These are phyloP conservation scores for Hericium coralloides DNA, from an alignment of 768 basidiomycete species.

Conservation along the genomic window DNA sequence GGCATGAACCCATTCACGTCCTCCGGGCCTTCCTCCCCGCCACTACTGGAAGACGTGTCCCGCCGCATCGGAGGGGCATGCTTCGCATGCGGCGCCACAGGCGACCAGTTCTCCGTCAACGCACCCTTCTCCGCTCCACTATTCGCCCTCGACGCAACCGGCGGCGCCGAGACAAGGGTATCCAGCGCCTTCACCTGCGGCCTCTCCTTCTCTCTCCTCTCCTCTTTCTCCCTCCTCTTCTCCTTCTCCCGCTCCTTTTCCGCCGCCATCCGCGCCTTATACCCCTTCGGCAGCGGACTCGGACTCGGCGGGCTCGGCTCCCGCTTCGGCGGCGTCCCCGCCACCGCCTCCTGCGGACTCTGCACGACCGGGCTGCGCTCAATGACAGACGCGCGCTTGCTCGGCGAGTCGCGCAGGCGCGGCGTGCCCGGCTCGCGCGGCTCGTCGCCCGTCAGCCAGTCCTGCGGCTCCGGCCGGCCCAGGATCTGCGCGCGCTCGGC, in stretches of 20 bases:
- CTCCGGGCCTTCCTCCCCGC: constrained; percentile 48
- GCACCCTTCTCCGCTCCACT: constrained; percentile 17
- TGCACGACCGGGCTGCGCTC: constrained; percentile 25
- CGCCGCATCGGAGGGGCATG: constrained; percentile 9
- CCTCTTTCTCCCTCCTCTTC: neutral
- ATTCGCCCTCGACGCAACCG: neutral
- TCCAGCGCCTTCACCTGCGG: constrained; percentile 11
- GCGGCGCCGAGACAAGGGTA: constrained; percentile 1
- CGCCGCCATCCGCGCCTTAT: neutral
- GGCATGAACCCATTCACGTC: constrained; percentile 21
- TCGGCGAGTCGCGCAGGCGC: constrained; percentile 58
- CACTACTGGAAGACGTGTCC: constrained; percentile 45
- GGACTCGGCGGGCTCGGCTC: constrained; percentile 3
- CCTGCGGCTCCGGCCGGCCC: constrained; percentile 30
- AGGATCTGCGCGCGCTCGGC: constrained; percentile 19
- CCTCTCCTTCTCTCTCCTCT: neutral
- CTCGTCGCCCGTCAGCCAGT: constrained; percentile 73
- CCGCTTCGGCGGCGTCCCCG: neutral
- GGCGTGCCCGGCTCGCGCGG: constrained; percentile 27
- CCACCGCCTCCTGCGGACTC: constrained; percentile 20
- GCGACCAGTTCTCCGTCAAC: constrained; percentile 41
- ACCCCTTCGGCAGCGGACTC: constrained; percentile 2
- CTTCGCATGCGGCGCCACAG: constrained; percentile 19
- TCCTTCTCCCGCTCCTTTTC: neutral
- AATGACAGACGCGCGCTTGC: constrained; percentile 63